Percentiles rank a stretch among this genome's conserved stretches.
Evolutionary conservation across 1,284 basidiomycete genomes (phyloP).

Genomic region (Ustilago shanxiensis): DNA sequence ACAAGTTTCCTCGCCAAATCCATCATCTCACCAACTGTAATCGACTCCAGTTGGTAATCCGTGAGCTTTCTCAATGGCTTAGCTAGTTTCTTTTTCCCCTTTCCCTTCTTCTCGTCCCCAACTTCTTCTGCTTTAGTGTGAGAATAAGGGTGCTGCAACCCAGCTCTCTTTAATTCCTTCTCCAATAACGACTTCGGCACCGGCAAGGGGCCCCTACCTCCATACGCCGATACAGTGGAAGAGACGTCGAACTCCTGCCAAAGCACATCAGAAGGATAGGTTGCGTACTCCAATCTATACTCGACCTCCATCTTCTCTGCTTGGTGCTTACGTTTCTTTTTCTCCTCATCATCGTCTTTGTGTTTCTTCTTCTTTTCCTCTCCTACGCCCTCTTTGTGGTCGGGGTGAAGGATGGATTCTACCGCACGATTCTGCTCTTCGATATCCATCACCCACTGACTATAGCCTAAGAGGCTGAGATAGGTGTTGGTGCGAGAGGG

Average conservation of each 20-base stretch:
- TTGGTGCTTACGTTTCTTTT: conserved; percentile 9
- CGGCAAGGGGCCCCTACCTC: conserved; percentile 30
- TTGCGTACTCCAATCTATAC: conserved; percentile 66
- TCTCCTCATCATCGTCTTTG: conserved; percentile 14
- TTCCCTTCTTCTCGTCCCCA: conserved; percentile 3
- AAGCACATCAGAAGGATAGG: conserved; percentile 57
- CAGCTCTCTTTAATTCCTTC: conserved; percentile 72
- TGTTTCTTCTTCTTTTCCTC: conserved; percentile 21
- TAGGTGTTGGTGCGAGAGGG: conserved; percentile 80
- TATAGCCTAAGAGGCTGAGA: conserved; percentile 83
- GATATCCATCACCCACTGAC: conserved; percentile 83
- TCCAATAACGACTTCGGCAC: conserved; percentile 80
- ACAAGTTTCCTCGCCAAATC: conserved; percentile 78
- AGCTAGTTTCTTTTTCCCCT: conserved; percentile 25
- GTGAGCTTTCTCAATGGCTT: conserved; percentile 75
- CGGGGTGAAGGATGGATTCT: conserved; percentile 25
- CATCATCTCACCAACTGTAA: conserved; percentile 83
- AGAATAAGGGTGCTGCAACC: conserved; percentile 68
- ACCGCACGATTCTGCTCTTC: conserved; percentile 74
- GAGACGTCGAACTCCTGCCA: conserved; percentile 64
- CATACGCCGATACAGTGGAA: too few relatives aligned
- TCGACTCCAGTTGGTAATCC: conserved; percentile 80
- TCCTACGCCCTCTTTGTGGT: too few relatives aligned
- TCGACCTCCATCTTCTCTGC: conserved; percentile 41
- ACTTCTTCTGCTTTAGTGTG: neutral